phyloP scores from a whole-genome alignment of 2,329 filamentous ascomycete species.

The Clarireedia homoeocarpa region DNA sequence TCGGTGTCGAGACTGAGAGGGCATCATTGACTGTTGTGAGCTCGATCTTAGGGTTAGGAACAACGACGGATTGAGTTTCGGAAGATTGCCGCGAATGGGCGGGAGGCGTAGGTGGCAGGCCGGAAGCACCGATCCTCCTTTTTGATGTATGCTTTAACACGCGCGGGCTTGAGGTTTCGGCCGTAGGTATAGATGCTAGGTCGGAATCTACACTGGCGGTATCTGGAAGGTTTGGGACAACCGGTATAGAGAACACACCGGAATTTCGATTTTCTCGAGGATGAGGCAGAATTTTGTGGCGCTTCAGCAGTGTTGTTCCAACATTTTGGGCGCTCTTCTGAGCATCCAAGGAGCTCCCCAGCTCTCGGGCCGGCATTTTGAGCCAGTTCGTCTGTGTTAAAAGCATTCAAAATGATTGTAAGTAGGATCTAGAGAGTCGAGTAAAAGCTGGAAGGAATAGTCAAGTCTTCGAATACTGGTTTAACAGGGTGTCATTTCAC shows the following conservation, averaged over 20 bases:
- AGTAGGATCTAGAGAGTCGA: not conserved
- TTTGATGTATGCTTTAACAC: conserved; percentile 28
- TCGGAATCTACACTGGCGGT: conserved; percentile 22
- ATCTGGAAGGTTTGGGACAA: conserved; percentile 18
- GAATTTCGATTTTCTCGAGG: conserved; percentile 20
- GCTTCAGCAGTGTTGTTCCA: conserved; percentile 26
- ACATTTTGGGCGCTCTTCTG: conserved; percentile 21
- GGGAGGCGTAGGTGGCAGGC: conserved; percentile 54
- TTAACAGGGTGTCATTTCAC: not conserved
- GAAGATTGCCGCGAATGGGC: conserved; percentile 52
- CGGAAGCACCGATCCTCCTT: conserved; percentile 19
- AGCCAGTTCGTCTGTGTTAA: conserved; percentile 30
- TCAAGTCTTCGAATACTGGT: not conserved
- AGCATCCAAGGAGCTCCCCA: conserved; percentile 22
- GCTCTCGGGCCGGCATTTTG: conserved; percentile 27
- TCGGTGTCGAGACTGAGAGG: conserved; percentile 32
- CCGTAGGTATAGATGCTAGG: conserved; percentile 20
- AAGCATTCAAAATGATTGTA: conserved; percentile 25
- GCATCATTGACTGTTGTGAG: conserved; percentile 12
- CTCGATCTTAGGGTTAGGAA: conserved; percentile 18
- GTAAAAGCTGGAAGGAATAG: not conserved
- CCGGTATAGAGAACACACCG: conserved; percentile 16
- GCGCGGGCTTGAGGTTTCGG: conserved; percentile 26
- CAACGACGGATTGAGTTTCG: conserved; percentile 28
- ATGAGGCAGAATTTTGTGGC: conserved; percentile 28